Percentiles rank a stretch among this genome's conserved stretches.
These are phyloP conservation scores for Leptographium radiaticola DNA, from an alignment of 2,329 filamentous ascomycete genomes.

Conservation along the genomic window DNA sequence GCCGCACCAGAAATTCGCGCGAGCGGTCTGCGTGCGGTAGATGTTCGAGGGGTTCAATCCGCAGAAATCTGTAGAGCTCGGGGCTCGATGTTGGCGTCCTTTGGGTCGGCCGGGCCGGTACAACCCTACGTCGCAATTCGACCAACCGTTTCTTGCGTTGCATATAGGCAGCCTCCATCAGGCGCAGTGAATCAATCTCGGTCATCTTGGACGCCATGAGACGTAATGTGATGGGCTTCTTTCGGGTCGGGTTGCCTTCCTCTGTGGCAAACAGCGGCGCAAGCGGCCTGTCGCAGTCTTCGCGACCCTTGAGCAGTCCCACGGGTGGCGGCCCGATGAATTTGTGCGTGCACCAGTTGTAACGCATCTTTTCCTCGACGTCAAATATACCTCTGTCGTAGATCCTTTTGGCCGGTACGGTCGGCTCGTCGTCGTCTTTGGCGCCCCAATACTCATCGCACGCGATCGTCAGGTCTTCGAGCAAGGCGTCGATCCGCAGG, in stretches of 20 bases:
- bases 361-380: too few species aligned
- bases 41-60: conserved; percentile 60
- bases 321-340: conserved; percentile 14
- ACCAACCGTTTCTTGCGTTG: conserved; percentile 2
- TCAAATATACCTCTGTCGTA: too few species aligned
- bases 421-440: too few species aligned
- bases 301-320: conserved; percentile 15
- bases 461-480: conserved; percentile 14
- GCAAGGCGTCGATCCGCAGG: conserved; percentile 10
- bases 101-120: not conserved
- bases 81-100: not conserved
- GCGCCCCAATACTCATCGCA: conserved; percentile 11
- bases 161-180: too few species aligned
- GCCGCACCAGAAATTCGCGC: conserved; percentile 56
- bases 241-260: not conserved
- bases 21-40: conserved; percentile 65
- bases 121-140: conserved; percentile 3
- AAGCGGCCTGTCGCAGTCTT: conserved; percentile 14
- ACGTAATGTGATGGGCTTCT: conserved; percentile 11
- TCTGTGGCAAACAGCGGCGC: conserved; percentile 9
- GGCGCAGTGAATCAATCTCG: conserved; percentile 15
- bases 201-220: conserved; percentile 17
- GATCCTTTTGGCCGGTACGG: too few species aligned
- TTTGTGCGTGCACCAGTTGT: conserved; percentile 14
- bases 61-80: conserved; percentile 56